phyloP scores from a whole-genome alignment of 1,139 yeast genomes.

The Pichia sp. region DNA sequence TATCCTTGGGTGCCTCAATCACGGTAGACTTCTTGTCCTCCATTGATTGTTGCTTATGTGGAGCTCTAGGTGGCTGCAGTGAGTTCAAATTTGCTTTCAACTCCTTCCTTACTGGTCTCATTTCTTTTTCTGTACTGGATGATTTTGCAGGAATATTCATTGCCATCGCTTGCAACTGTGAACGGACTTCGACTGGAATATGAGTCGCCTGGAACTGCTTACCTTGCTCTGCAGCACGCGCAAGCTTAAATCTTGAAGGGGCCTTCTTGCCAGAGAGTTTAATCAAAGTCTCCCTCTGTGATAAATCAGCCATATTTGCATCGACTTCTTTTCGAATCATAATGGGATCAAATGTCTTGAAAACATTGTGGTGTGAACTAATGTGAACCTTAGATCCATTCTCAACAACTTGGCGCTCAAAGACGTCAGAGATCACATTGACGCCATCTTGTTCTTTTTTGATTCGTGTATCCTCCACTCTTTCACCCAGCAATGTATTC shows the following conservation, averaged over 20 bases:
- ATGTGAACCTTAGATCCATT: background rate
- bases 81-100: constrained; percentile 13
- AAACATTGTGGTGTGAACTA: background rate
- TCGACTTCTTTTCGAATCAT: constrained; percentile 6
- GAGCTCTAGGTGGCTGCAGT: constrained; percentile 3
- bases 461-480: constrained; percentile 6
- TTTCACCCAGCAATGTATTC: constrained; percentile 22
- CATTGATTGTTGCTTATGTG: background rate
- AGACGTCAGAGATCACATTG: constrained; percentile 19
- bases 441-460: too few species aligned
- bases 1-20: constrained; percentile 16
- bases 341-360: constrained; percentile 8
- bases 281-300: constrained; percentile 2
- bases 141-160: background rate
- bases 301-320: constrained; percentile 1
- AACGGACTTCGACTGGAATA: constrained; percentile 9
- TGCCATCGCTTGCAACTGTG: constrained; percentile 4
- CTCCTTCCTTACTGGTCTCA: background rate
- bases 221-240: constrained; percentile 15
- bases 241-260: constrained; percentile 12
- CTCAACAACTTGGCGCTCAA: constrained; percentile 17
- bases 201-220: constrained; percentile 13
- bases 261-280: constrained; percentile 14
- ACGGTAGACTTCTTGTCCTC: background rate
- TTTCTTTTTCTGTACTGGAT: background rate